These are phyloP conservation scores for Raddia distichophylla DNA, from an alignment of 176 grass and related monocot species.

Conservation along the genomic window DNA sequence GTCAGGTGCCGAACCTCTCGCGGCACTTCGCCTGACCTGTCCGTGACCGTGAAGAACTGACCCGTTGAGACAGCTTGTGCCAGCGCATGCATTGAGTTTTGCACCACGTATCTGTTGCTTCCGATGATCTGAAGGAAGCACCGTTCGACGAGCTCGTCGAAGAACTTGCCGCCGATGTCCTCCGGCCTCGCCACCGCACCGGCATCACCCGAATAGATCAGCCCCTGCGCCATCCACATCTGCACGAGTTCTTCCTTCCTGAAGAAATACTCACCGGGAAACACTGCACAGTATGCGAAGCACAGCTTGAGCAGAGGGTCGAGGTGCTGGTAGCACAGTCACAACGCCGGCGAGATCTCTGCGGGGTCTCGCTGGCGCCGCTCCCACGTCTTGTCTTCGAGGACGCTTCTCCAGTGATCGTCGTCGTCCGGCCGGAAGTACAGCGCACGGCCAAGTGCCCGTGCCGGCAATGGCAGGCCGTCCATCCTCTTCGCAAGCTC, in stretches of 20 bases:
- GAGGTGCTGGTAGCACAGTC: constrained; percentile 51
- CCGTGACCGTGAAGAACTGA: constrained; percentile 35
- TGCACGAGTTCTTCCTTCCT: constrained; percentile 43
- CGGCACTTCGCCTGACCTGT: constrained; percentile 39
- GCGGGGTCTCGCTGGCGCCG: background rate
- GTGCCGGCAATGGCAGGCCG: constrained; percentile 3
- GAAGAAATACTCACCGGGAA: constrained; percentile 33
- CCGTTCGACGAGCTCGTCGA: constrained; percentile 36
- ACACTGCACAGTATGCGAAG: constrained; percentile 42
- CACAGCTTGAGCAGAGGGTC: constrained; percentile 53
- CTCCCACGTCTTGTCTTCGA: constrained; percentile 40
- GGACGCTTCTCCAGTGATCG: constrained; percentile 39
- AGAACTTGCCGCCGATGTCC: constrained; percentile 26
- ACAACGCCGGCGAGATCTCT: constrained; percentile 26
- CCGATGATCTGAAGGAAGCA: constrained; percentile 45
- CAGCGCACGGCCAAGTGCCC: constrained; percentile 15
- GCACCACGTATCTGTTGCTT: background rate
- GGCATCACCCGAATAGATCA: constrained; percentile 28
- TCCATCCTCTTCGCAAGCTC: constrained; percentile 36
- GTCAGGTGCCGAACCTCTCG: constrained; percentile 42
- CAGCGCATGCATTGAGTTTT: constrained; percentile 13
- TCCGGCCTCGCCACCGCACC: background rate
- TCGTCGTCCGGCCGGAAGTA: constrained; percentile 24
- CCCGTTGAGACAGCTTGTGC: constrained; percentile 6
- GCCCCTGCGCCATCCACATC: constrained; percentile 47